A percentile compares a stretch with the other conserved stretches of the same genome.
Conservation (phyloP, 2,329 filamentous ascomycete species). For the Stromatinia cepivora region DNA sequence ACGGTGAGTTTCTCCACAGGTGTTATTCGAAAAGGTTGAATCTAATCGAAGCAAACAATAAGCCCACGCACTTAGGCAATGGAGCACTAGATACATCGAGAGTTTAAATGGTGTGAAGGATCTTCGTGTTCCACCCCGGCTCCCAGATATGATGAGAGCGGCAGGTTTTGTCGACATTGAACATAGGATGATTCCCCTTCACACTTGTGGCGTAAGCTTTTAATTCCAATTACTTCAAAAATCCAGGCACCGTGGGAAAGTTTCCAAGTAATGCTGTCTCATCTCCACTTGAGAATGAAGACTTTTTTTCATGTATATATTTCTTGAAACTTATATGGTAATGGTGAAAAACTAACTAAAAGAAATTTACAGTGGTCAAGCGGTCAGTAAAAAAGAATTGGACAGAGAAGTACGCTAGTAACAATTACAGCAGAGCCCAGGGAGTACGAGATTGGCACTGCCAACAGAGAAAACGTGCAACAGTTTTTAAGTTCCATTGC, state of each 20-base stretch:
- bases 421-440: conserved; percentile 46
- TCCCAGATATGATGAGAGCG: conserved; percentile 44
- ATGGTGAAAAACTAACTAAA: neutral
- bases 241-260: neutral
- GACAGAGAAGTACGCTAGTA: conserved; percentile 3
- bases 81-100: conserved; percentile 65
- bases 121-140: conserved; percentile 60
- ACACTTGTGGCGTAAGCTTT: conserved; percentile 54
- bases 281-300: neutral
- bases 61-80: conserved; percentile 65
- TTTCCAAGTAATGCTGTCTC: neutral
- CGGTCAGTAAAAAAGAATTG: conserved; percentile 49
- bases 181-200: conserved; percentile 62
- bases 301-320: neutral
- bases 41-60: conserved; percentile 17
- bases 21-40: neutral
- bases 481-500: conserved; percentile 56
- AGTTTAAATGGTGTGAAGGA: conserved; percentile 65
- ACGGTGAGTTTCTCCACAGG: conserved; percentile 47
- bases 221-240: neutral
- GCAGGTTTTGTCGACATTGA: conserved; percentile 70
- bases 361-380: conserved; percentile 53
- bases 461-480: conserved; percentile 56
- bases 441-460: conserved; percentile 53
- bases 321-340: neutral